phyloP scores from a whole-genome alignment of 345 rosid genomes.

The Eucalyptus cloeziana region DNA sequence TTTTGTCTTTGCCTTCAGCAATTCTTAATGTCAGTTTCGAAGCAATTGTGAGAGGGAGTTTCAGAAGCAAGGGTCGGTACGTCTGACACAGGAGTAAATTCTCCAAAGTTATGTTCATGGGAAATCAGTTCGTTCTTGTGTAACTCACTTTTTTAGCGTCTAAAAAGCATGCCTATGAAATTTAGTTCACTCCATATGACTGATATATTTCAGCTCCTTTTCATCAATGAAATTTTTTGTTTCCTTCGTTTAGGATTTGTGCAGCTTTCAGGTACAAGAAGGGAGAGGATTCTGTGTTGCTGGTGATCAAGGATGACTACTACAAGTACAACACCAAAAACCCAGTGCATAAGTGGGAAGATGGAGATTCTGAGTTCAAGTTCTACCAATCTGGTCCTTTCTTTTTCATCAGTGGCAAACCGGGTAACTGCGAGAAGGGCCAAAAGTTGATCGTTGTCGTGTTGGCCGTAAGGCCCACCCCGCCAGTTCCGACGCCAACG shows the following conservation, averaged over 20 bases:
- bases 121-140: too few relatives aligned
- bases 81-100: not conserved
- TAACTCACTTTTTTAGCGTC: not conserved
- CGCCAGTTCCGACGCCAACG: not conserved
- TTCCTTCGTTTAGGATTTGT: not conserved
- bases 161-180: not conserved
- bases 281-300: not conserved
- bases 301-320: not conserved
- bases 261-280: slow-evolving; percentile 1
- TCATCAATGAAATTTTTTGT: not conserved
- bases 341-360: not conserved
- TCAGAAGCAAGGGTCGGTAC: not conserved
- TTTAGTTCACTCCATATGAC: not conserved
- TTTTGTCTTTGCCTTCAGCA: not conserved
- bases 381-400: slow-evolving; percentile 1
- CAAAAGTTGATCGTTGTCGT: not conserved
- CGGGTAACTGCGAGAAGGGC: slow-evolving; percentile 2
- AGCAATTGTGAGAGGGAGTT: not conserved
- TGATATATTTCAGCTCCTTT: not conserved
- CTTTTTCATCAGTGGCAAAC: slow-evolving; percentile 6
- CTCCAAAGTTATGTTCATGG: too few relatives aligned
- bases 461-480: not conserved
- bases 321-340: not conserved
- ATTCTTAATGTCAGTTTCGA: not conserved
- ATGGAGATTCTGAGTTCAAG: not conserved